Percentiles rank a stretch among this genome's conserved stretches.
phyloP scores from a whole-genome alignment of 1,284 basidiomycete genomes.

The Trichosporon sp. region DNA sequence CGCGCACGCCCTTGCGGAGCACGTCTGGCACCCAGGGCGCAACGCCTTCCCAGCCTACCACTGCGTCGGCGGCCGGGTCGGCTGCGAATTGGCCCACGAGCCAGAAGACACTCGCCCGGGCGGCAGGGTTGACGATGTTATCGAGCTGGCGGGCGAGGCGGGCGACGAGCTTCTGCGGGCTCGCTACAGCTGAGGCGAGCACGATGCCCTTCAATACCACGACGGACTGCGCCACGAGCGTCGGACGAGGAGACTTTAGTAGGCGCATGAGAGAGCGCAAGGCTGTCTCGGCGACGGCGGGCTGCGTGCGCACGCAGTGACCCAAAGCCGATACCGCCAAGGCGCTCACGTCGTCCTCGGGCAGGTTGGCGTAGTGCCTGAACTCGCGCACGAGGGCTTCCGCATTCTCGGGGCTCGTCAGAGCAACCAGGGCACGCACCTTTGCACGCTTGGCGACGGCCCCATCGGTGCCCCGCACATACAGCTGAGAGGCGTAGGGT shows the following conservation, averaged over 20 bases:
- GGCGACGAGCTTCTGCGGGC: constrained; percentile 62
- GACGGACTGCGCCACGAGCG: constrained; percentile 68
- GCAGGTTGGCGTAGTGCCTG: constrained; percentile 71
- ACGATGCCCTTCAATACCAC: constrained; percentile 78
- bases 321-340: constrained; percentile 73
- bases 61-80: constrained; percentile 15
- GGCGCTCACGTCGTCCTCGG: constrained; percentile 62
- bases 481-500: constrained; percentile 59
- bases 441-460: constrained; percentile 64
- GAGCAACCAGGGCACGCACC: constrained; percentile 61
- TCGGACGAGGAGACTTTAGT: constrained; percentile 62
- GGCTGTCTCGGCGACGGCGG: constrained; percentile 65
- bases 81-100: constrained; percentile 78
- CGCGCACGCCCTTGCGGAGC: constrained; percentile 65
- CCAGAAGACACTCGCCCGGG: constrained; percentile 80
- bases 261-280: constrained; percentile 68
- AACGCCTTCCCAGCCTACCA: constrained; percentile 50
- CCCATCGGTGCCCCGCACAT: constrained; percentile 63
- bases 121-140: constrained; percentile 67
- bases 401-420: constrained; percentile 64
- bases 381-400: constrained; percentile 69
- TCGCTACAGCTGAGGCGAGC: constrained; percentile 47
- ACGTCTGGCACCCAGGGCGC: constrained; percentile 77
- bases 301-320: constrained; percentile 57
- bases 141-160: constrained; percentile 68